Base-by-base conservation (phyloP, 1,284 basidiomycete genomes). In the Volvariella volvacea region DNA sequence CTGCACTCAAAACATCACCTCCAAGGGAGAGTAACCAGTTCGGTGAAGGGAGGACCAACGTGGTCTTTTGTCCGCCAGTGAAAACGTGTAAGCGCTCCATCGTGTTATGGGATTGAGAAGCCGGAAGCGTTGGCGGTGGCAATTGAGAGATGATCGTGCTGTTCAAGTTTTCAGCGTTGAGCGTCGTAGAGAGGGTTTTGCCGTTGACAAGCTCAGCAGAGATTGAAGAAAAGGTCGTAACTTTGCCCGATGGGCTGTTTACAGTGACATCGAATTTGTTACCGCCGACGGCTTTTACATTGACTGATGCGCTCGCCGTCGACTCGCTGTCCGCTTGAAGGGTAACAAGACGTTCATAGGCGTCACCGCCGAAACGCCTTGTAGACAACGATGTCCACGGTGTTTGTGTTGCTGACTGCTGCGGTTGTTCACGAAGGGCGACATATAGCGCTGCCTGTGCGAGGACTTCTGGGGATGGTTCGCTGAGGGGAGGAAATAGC, bases 381-480 rank as follows among this genome's bases (percentile, higher is more conserved):
- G 83, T 80, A 1, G 73, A 65, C 16, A 92, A 70, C 1, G 78
- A 70, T 3, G 67, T 65, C 90, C 90, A 92, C 0, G 86, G 83
- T 0, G 77, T 76, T 4, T 64, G 41, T 0, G 53, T 52, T 41
- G 51, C 20, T 15, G 52, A 28, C 8, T 54, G 41, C 38, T 54
- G 45, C 3, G 71, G 62, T 30, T 74, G 69, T 50, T 88, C 87
- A 38, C 86, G 77, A 15, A 92, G 74, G 17, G 71, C 74, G 15
- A 89, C 67, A 55, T 74, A 92, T 8, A 94, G 68, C 0, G 85
- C 92, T 0, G 86, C 87, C 58, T 89, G 85, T 1, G 85, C 87
- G 3, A 92, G 67, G 6, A 85, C 56, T 41, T 83, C 76, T 0
- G 82, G 64, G 0, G 74, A 72, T 0, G 87, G 80, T 15, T 73